phyloP scores from a whole-genome alignment of 371 early-diverging fungal species.

The Rhizopus arrhizus region DNA sequence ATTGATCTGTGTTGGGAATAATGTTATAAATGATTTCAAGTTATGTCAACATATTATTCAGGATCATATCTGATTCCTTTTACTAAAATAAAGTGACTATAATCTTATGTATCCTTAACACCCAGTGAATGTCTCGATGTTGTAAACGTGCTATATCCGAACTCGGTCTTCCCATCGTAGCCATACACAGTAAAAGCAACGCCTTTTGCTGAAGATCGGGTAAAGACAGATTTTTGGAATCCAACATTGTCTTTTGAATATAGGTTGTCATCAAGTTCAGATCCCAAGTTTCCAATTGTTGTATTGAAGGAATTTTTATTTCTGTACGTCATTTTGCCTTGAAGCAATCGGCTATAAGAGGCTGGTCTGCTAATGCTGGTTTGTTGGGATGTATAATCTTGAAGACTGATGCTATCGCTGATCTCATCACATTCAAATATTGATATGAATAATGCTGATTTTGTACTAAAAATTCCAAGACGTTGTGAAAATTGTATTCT shows the following conservation, averaged over 20 bases:
- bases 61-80: too few relatives aligned
- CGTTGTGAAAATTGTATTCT: background rate
- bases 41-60: too few relatives aligned
- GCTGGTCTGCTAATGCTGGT: background rate
- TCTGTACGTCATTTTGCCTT: background rate
- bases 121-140: constrained; percentile 7
- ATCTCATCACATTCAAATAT: constrained; percentile 1
- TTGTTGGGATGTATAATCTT: constrained; percentile 3
- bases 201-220: constrained; percentile 8
- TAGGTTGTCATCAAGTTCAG: background rate
- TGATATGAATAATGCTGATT: background rate
- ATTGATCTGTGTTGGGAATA: too few relatives aligned
- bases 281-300: constrained; percentile 10
- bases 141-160: constrained; percentile 9
- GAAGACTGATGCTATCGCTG: constrained; percentile 11
- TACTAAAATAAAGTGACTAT: too few relatives aligned
- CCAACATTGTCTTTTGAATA: background rate
- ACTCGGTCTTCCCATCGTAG: constrained; percentile 14
- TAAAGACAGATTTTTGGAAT: background rate
- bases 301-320: background rate
- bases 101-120: too few relatives aligned
- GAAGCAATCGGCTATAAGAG: background rate
- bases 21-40: too few relatives aligned
- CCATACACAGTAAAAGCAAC: constrained; percentile 1
- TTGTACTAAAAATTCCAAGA: background rate